phyloP scores from a whole-genome alignment of 305 asterid species.

The Fraxinus ornus region DNA sequence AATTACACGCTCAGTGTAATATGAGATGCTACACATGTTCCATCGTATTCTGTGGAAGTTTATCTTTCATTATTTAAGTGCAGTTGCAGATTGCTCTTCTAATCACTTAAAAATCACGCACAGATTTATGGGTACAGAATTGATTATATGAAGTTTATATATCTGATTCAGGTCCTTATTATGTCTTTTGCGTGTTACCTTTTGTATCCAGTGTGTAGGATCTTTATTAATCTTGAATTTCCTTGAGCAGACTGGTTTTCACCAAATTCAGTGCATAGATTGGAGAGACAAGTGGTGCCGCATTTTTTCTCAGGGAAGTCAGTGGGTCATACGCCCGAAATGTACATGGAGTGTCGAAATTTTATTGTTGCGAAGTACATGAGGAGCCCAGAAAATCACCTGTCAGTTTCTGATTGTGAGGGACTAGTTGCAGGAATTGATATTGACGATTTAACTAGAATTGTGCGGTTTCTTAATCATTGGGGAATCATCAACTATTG shows the following conservation, averaged over 20 bases:
- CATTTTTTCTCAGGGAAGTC: constrained; percentile 93
- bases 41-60: not conserved
- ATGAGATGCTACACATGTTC: not conserved
- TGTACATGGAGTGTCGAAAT: constrained; percentile 87
- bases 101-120: not conserved
- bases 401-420: constrained; percentile 68
- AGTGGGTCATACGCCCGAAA: constrained; percentile 81
- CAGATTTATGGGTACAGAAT: constrained; percentile 3
- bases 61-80: not conserved
- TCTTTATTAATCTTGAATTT: constrained; percentile 7
- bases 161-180: not conserved
- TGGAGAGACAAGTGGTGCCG: constrained; percentile 99
- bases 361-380: constrained; percentile 81
- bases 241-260: constrained; percentile 88
- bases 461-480: constrained; percentile 87
- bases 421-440: constrained; percentile 65
- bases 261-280: constrained; percentile 81
- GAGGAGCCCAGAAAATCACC: constrained; percentile 78
- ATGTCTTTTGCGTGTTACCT: not conserved
- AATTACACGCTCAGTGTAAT: not conserved
- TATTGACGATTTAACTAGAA: constrained; percentile 69
- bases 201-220: not conserved
- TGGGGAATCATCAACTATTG: constrained; percentile 97
- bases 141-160: constrained; percentile 6
- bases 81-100: not conserved